Evolutionary conservation across 1,284 basidiomycete species (phyloP).

Genomic region (Nidula niveotomentosa): DNA sequence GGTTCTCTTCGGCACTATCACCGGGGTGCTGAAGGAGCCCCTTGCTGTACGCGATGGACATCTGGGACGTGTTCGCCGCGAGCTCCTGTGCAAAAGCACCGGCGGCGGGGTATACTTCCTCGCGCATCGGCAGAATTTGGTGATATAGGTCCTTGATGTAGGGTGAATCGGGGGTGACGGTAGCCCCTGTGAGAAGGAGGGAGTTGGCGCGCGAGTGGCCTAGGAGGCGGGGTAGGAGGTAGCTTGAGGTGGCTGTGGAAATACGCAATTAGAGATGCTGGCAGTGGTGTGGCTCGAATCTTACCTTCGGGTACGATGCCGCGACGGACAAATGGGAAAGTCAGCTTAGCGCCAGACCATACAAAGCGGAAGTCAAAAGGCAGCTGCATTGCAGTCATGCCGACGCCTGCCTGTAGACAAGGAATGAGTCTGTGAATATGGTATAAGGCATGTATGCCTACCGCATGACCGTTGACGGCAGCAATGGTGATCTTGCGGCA

Average conservation of each 20-base stretch:
- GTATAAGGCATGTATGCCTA: conserved; percentile 20
- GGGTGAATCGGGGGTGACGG: conserved; percentile 42
- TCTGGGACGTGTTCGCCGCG: conserved; percentile 47
- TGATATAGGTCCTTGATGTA: conserved; percentile 44
- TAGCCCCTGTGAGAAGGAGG: conserved; percentile 48
- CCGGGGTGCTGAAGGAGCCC: conserved; percentile 49
- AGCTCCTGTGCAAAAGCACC: conserved; percentile 51
- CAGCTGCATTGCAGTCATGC: conserved; percentile 52
- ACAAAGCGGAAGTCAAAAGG: conserved; percentile 58
- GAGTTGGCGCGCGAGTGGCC: conserved; percentile 50
- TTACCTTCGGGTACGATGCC: conserved; percentile 54
- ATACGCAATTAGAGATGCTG: background rate
- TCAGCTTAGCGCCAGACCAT: conserved; percentile 52
- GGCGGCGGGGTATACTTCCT: conserved; percentile 51
- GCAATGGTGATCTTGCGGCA: conserved; percentile 59
- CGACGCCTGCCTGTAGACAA: conserved; percentile 44
- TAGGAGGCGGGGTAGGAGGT: conserved; percentile 52
- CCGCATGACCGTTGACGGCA: conserved; percentile 60
- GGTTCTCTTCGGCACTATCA: conserved; percentile 50
- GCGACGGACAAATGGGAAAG: conserved; percentile 54
- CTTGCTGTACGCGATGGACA: conserved; percentile 50
- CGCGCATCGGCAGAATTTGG: conserved; percentile 42
- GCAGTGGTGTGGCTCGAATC: conserved; percentile 1
- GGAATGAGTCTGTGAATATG: background rate
- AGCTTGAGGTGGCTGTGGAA: conserved; percentile 44